Base-by-base conservation (phyloP, 169 alveolate genomes). In the Cystoisospora suis region DNA sequence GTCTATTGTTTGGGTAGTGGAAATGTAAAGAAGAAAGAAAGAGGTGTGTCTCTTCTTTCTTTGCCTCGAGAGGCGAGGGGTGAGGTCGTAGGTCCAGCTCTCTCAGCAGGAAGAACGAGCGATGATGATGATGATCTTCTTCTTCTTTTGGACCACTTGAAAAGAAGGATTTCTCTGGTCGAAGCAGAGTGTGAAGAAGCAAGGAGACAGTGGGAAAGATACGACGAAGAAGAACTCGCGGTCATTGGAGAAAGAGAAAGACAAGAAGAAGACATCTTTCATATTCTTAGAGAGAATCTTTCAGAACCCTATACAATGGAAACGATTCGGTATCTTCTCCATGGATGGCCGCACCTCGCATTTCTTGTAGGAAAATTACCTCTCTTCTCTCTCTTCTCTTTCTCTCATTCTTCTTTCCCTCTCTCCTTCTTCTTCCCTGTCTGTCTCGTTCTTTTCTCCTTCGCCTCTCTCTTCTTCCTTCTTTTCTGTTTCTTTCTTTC, bases 251-350 rank as follows among this genome's bases (percentile, higher is more conserved):
- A 12, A 44, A 12, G 77, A 23, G 77, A 65, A 1, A 65, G n/a
- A 2, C 5, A 17, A 2, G 77, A 65, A n/a, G 7, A 15, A 15
- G 77, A 65, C 36, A 27, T 65, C 38, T 44, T 32, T 17, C 36
- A 20, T n/a, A 9, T 65, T 36, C n/a, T 65, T 36, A 12, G n/a
- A 65, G 5, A 44, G 45, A 65, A 20, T 20, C 77, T 65, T 1
- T 65, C 77, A 1, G 77, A 65, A n/a, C 77, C 77, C 44, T 65
- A 65, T 44, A 65, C 45, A 7, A n/a, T 65, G 45, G n/a, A 17
- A 7, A 65, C 77, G 7, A 36, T 65, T 65, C 77, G 77, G n/a
- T n/a, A 65, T n/a, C 34, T 65, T 44, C 77, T 65, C 77, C 36
- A 65, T 3, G 77, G 77, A 2, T 65, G 77, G 77, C 77, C 77